Percentiles rank a stretch among this genome's conserved stretches.
Evolutionary conservation across 306 rosid species (phyloP).

Genomic region (Adenanthera pavonina): DNA sequence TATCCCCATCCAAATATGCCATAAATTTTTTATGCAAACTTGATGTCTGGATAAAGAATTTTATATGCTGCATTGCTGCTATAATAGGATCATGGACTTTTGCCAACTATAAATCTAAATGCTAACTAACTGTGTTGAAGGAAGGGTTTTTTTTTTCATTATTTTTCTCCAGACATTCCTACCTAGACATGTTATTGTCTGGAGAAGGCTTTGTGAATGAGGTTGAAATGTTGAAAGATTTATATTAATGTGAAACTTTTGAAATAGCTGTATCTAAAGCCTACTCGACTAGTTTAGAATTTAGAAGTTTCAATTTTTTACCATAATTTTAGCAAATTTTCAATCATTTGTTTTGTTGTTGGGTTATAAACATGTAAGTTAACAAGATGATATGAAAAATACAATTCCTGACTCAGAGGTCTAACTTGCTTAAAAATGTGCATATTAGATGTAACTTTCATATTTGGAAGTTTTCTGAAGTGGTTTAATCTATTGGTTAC

Average conservation of each 20-base stretch:
- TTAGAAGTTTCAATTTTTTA: constrained; percentile 17
- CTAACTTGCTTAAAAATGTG: neutral
- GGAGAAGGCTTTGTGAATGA: neutral
- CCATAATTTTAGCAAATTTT: neutral
- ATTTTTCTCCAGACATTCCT: neutral
- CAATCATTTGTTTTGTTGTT: neutral
- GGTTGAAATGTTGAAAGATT: neutral
- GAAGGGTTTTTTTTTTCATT: neutral
- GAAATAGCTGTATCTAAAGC: constrained; percentile 6
- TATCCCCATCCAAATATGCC: neutral
- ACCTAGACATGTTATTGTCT: neutral
- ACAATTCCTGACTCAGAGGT: constrained; percentile 1
- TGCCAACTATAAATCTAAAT: neutral
- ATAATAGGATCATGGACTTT: neutral
- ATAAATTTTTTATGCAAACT: neutral
- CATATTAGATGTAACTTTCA: neutral
- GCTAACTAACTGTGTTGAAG: neutral
- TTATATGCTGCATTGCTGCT: neutral
- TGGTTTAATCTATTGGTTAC: neutral
- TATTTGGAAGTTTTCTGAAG: neutral
- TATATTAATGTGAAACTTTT: neutral
- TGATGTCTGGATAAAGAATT: neutral
- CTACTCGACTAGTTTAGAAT: neutral
- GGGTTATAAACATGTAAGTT: neutral
- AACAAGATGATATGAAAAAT: neutral